A percentile compares a stretch with the other conserved stretches of the same genome.
phyloP scores from a whole-genome alignment of 371 early-diverging fungal genomes.

The Rhizomucor pusillus region DNA sequence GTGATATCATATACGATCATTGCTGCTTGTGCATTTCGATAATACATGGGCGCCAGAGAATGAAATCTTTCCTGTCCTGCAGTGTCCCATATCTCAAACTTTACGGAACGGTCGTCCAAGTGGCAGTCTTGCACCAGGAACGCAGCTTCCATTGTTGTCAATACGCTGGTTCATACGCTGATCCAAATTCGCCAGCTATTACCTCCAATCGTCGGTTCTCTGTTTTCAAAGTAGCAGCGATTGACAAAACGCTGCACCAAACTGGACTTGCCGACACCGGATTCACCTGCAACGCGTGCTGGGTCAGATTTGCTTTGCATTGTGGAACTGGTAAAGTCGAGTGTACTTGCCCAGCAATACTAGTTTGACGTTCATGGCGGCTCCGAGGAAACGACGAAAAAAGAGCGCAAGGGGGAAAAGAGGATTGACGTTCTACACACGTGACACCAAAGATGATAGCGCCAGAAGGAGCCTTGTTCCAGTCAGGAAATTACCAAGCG shows the following conservation, averaged over 20 bases:
- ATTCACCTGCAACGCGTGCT: constrained; percentile 60
- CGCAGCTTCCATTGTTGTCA: constrained; percentile 62
- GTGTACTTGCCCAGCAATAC: constrained; percentile 18
- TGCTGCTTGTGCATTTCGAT: constrained; percentile 96
- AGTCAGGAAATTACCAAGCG: not conserved
- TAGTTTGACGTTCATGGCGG: constrained; percentile 19
- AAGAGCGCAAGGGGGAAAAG: not conserved
- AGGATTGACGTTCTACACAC: not conserved
- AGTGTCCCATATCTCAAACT: constrained; percentile 94
- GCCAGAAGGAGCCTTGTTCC: not conserved
- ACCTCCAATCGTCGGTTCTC: constrained; percentile 97
- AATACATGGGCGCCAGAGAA: constrained; percentile 98
- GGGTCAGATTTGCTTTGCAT: not conserved
- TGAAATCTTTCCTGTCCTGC: constrained; percentile 91
- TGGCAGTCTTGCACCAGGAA: constrained; percentile 75
- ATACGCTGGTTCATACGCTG: not conserved
- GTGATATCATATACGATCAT: constrained; percentile 96
- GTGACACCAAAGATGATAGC: not conserved
- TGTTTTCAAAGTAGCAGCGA: constrained; percentile 92
- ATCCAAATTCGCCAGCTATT: constrained; percentile 2
- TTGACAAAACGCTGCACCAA: constrained; percentile 87
- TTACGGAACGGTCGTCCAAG: constrained; percentile 67
- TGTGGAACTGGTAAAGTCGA: not conserved
- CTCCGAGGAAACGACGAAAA: not conserved
- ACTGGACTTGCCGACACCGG: constrained; percentile 87